A percentile compares a stretch with the other conserved stretches of the same genome.
Conservation (phyloP, 2,329 filamentous ascomycete genomes). For the Fusarium nanum region DNA sequence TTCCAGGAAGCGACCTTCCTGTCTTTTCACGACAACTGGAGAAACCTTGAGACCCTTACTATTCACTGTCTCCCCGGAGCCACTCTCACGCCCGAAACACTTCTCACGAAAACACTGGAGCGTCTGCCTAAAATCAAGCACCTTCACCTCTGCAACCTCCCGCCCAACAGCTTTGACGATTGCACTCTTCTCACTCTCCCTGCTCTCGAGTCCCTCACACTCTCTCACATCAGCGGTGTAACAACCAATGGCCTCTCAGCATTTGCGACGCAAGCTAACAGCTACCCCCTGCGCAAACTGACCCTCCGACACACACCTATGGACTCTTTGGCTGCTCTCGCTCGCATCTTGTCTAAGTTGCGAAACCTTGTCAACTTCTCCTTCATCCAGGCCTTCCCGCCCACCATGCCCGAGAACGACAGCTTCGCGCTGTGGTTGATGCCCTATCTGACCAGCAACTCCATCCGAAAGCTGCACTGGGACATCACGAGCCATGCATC, state of each 20-base stretch:
- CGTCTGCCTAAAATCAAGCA: slow-evolving; percentile 66
- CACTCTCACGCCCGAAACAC: slow-evolving; percentile 62
- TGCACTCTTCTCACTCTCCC: slow-evolving; percentile 66
- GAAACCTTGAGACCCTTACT: slow-evolving; percentile 65
- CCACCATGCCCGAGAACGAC: slow-evolving; percentile 65
- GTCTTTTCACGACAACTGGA: slow-evolving; percentile 66
- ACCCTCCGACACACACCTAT: slow-evolving; percentile 68
- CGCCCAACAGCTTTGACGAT: slow-evolving; percentile 68
- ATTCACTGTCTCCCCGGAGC: slow-evolving; percentile 70
- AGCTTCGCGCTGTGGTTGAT: slow-evolving; percentile 69
- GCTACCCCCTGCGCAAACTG: slow-evolving; percentile 60
- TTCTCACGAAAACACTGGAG: slow-evolving; percentile 63
- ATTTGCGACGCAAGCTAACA: slow-evolving; percentile 64
- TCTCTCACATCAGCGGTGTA: slow-evolving; percentile 67
- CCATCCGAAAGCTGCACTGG: slow-evolving; percentile 70
- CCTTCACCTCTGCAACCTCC: slow-evolving; percentile 69
- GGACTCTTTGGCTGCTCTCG: slow-evolving; percentile 66
- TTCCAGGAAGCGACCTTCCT: slow-evolving; percentile 59
- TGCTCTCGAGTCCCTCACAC: slow-evolving; percentile 63
- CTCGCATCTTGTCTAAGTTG: slow-evolving; percentile 69
- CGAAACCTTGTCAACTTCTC: slow-evolving; percentile 61
- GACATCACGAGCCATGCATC: slow-evolving; percentile 67
- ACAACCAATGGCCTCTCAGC: slow-evolving; percentile 66
- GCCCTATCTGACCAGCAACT: slow-evolving; percentile 69
- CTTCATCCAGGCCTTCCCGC: slow-evolving; percentile 66